These are phyloP conservation scores for Blastobotrys attinorum DNA, from an alignment of 805 yeast species.

Conservation along the genomic window DNA sequence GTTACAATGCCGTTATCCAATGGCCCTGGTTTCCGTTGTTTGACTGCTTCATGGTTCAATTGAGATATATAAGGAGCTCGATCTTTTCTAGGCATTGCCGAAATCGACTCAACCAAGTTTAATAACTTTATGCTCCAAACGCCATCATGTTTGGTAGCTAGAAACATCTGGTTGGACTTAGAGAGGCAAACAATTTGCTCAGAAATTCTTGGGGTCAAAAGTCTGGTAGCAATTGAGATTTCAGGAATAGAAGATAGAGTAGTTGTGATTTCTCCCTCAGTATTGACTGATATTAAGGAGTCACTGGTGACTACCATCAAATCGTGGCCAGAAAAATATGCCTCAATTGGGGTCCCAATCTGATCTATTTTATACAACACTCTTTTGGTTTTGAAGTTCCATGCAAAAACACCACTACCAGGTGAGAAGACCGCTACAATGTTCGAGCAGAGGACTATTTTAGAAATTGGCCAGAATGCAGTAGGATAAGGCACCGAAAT, in stretches of 20 bases:
- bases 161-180: slow-evolving; percentile 43
- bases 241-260: neutral
- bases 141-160: slow-evolving; percentile 54
- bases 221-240: slow-evolving; percentile 36
- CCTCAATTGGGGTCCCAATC: slow-evolving; percentile 7
- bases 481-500: slow-evolving; percentile 17
- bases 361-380: slow-evolving; percentile 3
- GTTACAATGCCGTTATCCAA: slow-evolving; percentile 7
- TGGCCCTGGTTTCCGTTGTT: neutral
- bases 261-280: neutral
- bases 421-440: slow-evolving; percentile 13
- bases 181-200: slow-evolving; percentile 58
- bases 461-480: slow-evolving; percentile 24
- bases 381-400: slow-evolving; percentile 10
- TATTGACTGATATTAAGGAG: neutral
- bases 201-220: slow-evolving; percentile 65
- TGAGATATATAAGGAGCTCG: slow-evolving; percentile 1
- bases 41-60: neutral
- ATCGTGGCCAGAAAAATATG: slow-evolving; percentile 12
- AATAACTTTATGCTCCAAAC: slow-evolving; percentile 55
- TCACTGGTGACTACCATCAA: slow-evolving; percentile 17
- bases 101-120: slow-evolving; percentile 33
- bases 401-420: slow-evolving; percentile 5
- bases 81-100: slow-evolving; percentile 5
- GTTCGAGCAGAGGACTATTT: slow-evolving; percentile 13